These are phyloP conservation scores for Castanea sativa DNA, from an alignment of 306 rosid species.

Conservation along the genomic window DNA sequence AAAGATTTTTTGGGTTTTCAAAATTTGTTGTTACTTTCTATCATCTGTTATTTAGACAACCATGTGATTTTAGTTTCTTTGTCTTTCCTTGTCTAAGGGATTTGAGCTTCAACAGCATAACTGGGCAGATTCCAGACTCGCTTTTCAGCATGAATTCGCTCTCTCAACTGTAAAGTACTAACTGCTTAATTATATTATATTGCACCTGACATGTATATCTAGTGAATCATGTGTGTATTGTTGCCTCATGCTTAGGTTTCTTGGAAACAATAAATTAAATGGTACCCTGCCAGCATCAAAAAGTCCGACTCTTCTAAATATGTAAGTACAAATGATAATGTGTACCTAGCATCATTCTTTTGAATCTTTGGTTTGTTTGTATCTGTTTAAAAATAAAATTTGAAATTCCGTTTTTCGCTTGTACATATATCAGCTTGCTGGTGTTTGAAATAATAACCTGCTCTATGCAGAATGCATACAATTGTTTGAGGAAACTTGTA, in stretches of 20 bases:
- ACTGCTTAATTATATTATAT: slow-evolving; percentile 10
- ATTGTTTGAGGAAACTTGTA: too few species aligned
- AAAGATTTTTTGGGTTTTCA: not conserved
- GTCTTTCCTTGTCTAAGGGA: slow-evolving; percentile 48
- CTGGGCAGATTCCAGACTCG: slow-evolving; percentile 58
- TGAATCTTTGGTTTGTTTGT: not conserved
- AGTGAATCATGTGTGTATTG: slow-evolving; percentile 2
- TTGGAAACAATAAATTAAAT: slow-evolving; percentile 67
- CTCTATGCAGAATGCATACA: too few species aligned
- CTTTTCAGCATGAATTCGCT: slow-evolving; percentile 68
- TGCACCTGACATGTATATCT: not conserved
- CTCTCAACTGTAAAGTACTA: slow-evolving; percentile 50
- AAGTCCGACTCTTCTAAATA: slow-evolving; percentile 42
- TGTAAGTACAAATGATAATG: slow-evolving; percentile 44
- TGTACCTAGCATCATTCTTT: not conserved
- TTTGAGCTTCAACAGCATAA: slow-evolving; percentile 81
- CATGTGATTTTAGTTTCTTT: not conserved
- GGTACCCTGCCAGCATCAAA: slow-evolving; percentile 57
- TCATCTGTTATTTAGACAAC: not conserved
- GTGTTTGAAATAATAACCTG: too few species aligned
- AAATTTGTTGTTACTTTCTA: not conserved
- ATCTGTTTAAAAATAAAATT: too few species aligned
- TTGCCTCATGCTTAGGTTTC: slow-evolving; percentile 47
- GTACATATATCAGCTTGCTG: too few species aligned
- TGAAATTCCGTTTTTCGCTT: too few species aligned